A percentile compares a stretch with the other conserved stretches of the same genome.
phyloP scores from a whole-genome alignment of 1,139 yeast genomes.

The Sugiyamaella japonica region DNA sequence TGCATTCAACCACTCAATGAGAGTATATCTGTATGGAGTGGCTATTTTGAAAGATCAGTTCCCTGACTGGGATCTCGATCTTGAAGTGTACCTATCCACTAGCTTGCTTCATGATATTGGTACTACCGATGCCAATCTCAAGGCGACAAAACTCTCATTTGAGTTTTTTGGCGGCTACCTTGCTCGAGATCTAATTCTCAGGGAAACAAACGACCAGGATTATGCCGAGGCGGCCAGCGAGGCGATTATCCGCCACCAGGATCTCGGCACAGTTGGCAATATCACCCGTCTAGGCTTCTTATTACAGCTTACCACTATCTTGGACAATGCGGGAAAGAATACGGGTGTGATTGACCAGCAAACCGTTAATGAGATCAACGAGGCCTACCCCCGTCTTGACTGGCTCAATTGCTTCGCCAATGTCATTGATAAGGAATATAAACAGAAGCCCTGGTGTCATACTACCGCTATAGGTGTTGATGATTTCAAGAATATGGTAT shows the following conservation, averaged over 20 bases:
- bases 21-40: constrained; percentile 26
- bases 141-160: constrained; percentile 29
- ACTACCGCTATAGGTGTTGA: constrained; percentile 25
- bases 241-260: constrained; percentile 30
- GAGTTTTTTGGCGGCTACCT: constrained; percentile 29
- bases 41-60: constrained; percentile 28
- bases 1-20: constrained; percentile 27
- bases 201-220: constrained; percentile 23
- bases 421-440: constrained; percentile 26
- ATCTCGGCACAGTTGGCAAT: constrained; percentile 26
- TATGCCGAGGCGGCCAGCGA: constrained; percentile 30
- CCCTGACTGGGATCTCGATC: constrained; percentile 26
- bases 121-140: constrained; percentile 26
- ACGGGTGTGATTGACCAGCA: constrained; percentile 22
- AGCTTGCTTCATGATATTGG: constrained; percentile 29
- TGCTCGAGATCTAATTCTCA: constrained; percentile 25
- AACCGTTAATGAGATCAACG: constrained; percentile 25
- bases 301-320: constrained; percentile 28
- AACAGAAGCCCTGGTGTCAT: constrained; percentile 28
- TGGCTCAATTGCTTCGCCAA: constrained; percentile 29
- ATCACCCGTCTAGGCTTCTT: constrained; percentile 27
- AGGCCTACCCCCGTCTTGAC: constrained; percentile 24
- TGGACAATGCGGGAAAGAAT: constrained; percentile 29
- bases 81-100: constrained; percentile 23
- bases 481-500: constrained; percentile 23